A percentile compares a stretch with the other conserved stretches of the same genome.
phyloP scores from a whole-genome alignment of 805 yeast species.

The Nakazawaea laoshanensis region DNA sequence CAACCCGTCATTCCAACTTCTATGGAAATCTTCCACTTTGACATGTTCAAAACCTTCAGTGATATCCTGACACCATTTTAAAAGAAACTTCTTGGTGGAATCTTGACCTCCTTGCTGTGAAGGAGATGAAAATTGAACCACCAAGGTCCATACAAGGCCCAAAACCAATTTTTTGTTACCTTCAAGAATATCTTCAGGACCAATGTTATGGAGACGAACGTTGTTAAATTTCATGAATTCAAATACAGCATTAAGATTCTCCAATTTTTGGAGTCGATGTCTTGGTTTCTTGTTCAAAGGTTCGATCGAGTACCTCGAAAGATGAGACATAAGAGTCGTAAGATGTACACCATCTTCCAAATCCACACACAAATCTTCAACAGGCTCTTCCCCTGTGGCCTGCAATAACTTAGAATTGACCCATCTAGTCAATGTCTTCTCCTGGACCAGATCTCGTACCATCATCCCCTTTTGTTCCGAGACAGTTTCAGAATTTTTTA shows the following conservation, averaged over 20 bases:
- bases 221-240: constrained; percentile 28
- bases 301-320: constrained; percentile 18
- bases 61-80: constrained; percentile 46
- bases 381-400: constrained; percentile 11
- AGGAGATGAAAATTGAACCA: constrained; percentile 28
- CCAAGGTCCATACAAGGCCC: constrained; percentile 42
- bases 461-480: too few species aligned
- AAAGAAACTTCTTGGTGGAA: constrained; percentile 28
- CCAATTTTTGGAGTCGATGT: constrained; percentile 35
- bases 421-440: constrained; percentile 44
- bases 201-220: constrained; percentile 33
- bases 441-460: constrained; percentile 39
- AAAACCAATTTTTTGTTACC: constrained; percentile 37
- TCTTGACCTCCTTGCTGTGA: too few species aligned
- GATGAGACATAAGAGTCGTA: constrained; percentile 25
- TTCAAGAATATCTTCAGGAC: constrained; percentile 40
- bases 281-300: constrained; percentile 27
- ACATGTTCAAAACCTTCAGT: constrained; percentile 28
- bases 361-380: constrained; percentile 23
- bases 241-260: constrained; percentile 34
- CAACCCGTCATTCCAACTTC: constrained; percentile 45
- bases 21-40: constrained; percentile 37
- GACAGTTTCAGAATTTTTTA: too few species aligned
- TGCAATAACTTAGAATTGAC: constrained; percentile 27
- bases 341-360: constrained; percentile 32